Evolutionary conservation across 1,284 basidiomycete genomes (phyloP).

Genomic region (Ceratobasidium sp.): DNA sequence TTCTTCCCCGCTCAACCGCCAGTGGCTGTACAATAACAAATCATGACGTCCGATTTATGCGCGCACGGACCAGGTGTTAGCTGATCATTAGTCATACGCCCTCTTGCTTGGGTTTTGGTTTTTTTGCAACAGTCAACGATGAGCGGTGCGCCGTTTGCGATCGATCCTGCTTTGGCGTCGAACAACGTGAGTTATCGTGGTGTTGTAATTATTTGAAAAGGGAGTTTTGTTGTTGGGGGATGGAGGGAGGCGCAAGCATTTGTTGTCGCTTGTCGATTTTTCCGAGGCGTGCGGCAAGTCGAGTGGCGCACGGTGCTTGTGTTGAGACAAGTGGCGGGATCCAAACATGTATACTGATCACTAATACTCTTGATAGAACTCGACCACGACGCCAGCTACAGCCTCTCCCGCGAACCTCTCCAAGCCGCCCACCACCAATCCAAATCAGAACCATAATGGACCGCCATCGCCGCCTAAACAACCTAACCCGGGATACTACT

Average conservation of each 20-base stretch:
- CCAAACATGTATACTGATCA: neutral
- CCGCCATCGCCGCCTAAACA: neutral
- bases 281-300: neutral
- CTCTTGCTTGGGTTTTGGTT: too few relatives aligned
- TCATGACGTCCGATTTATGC: neutral
- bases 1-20: too few relatives aligned
- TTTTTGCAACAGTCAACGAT: constrained; percentile 5
- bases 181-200: neutral
- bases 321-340: constrained; percentile 39
- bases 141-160: constrained; percentile 33
- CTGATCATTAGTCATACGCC: constrained; percentile 2
- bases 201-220: neutral
- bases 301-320: constrained; percentile 13
- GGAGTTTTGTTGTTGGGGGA: too few relatives aligned
- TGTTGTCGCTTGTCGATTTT: constrained; percentile 13
- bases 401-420: constrained; percentile 21
- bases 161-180: constrained; percentile 21
- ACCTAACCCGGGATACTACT: constrained; percentile 22
- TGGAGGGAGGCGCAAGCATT: neutral
- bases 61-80: constrained; percentile 9
- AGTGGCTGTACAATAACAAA: neutral
- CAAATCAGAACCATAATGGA: neutral
- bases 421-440: neutral
- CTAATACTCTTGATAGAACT: neutral
- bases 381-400: neutral